phyloP scores from a whole-genome alignment of 805 yeast species.

The Metschnikowia lunata region DNA sequence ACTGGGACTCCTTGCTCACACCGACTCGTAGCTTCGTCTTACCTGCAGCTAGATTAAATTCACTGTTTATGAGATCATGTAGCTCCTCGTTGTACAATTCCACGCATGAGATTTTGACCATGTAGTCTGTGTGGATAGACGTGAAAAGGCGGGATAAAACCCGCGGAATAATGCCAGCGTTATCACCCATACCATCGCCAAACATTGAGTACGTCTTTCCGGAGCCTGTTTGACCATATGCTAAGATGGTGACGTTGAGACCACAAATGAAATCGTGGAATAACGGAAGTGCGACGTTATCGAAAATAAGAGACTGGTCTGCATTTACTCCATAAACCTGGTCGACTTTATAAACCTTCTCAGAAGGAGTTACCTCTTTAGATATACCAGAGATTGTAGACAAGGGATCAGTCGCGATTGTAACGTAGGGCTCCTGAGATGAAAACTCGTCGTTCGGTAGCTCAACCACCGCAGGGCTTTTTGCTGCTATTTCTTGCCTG shows the following conservation, averaged over 20 bases:
- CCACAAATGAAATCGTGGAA: constrained; percentile 60
- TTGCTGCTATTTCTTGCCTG: constrained; percentile 38
- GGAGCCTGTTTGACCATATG: constrained; percentile 82
- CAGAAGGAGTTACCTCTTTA: constrained; percentile 17
- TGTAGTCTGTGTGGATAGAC: constrained; percentile 46
- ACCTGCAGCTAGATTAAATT: constrained; percentile 16
- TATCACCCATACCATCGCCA: constrained; percentile 35
- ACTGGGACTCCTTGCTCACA: constrained; percentile 1
- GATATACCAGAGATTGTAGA: constrained; percentile 17
- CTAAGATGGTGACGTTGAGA: constrained; percentile 70
- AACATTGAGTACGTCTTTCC: constrained; percentile 81
- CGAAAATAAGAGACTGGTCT: constrained; percentile 63
- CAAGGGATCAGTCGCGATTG: constrained; percentile 17
- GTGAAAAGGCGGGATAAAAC: constrained; percentile 49
- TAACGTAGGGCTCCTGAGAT: constrained; percentile 18
- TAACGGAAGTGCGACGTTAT: constrained; percentile 68
- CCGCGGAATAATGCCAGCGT: constrained; percentile 59
- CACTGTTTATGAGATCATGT: constrained; percentile 61
- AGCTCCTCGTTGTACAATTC: constrained; percentile 88
- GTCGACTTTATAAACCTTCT: constrained; percentile 56
- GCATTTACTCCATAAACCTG: constrained; percentile 80
- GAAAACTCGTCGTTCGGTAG: constrained; percentile 34
- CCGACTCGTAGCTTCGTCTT: constrained; percentile 25
- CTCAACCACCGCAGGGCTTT: constrained; percentile 46
- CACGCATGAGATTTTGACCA: constrained; percentile 74